Evolutionary conservation across 73 alveolate species (phyloP), one percentile per base, ranked within the genome.

Genomic region (Paramecium primaurelia): DNA sequence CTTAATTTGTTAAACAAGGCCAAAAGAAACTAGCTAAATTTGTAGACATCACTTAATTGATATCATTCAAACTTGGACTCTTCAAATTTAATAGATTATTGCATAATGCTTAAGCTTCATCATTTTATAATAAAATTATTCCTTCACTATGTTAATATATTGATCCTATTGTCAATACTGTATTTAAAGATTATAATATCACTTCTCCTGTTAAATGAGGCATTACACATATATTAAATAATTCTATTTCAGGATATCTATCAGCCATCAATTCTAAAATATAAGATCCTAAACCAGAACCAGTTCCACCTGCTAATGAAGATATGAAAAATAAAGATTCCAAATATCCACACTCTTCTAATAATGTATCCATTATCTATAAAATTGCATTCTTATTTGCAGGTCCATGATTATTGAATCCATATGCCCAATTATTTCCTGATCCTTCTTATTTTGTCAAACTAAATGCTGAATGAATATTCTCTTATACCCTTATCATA

Each of bases 181-280:
- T 64, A 26, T 87, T 87, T 7, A 64, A 64, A 16, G 88, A 64
- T 49, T 87, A 38, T 16, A 87, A 40, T 34, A 87, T 87, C 14
- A 87, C 93, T 64, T 87, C 93, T n/a, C 93, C 93, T 34, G 93
- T 87, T 26, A 87, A 68, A 87, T 87, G 93, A 20, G 93, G 93
- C n/a, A 77, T 73, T 38, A 87, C 88, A 69, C 93, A 87, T 6
- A 87, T 77, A 42, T 87, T 87, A 40, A 87, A 64, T 7, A 64
- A 64, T 36, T 58, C 86, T 3, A 87, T 44, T 28, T 87, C 93
- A 28, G 93, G 93, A 12, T 87, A 87, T 37, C 86, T 44, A 7
- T 87, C 93, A 26, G 83, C 68, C 42, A 87, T 60, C 80, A 87
- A 38, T 59, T 87, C 93, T 16, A 87, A 68, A 1, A 87, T 60